Evolutionary conservation across 2,329 filamentous ascomycete species (phyloP).

Genomic region (Botryotinia calthae): DNA sequence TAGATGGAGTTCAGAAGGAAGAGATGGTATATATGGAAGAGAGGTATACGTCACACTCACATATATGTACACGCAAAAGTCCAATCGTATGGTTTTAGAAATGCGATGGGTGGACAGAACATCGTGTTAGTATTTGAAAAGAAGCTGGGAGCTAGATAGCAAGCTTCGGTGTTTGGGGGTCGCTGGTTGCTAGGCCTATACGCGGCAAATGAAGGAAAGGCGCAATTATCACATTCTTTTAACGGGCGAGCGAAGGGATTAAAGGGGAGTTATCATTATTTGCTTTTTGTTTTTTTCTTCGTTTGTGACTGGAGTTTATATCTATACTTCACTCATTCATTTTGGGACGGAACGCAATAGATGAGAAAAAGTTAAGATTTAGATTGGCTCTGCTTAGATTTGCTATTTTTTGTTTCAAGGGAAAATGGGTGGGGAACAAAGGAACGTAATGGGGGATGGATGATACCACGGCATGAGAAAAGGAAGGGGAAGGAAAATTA

Average conservation of each 20-base stretch:
- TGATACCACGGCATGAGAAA: slow-evolving; percentile 13
- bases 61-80: not conserved
- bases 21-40: not conserved
- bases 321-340: not conserved
- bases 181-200: not conserved
- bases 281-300: not conserved
- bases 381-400: slow-evolving; percentile 1
- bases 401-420: not conserved
- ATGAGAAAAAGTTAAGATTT: not conserved
- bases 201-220: not conserved
- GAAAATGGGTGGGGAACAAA: not conserved
- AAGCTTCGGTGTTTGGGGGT: slow-evolving; percentile 1
- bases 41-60: not conserved
- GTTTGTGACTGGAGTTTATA: not conserved
- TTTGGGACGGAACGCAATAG: not conserved
- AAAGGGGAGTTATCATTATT: not conserved
- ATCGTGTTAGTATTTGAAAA: not conserved
- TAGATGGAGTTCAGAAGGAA: not conserved
- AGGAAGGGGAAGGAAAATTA: not conserved
- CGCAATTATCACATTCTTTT: slow-evolving; percentile 7
- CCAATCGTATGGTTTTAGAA: not conserved
- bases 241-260: not conserved
- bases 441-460: slow-evolving; percentile 3
- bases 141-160: not conserved
- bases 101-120: slow-evolving; percentile 1